phyloP scores from a whole-genome alignment of 768 basidiomycete species.

The Lactarius pseudohatsudake region DNA sequence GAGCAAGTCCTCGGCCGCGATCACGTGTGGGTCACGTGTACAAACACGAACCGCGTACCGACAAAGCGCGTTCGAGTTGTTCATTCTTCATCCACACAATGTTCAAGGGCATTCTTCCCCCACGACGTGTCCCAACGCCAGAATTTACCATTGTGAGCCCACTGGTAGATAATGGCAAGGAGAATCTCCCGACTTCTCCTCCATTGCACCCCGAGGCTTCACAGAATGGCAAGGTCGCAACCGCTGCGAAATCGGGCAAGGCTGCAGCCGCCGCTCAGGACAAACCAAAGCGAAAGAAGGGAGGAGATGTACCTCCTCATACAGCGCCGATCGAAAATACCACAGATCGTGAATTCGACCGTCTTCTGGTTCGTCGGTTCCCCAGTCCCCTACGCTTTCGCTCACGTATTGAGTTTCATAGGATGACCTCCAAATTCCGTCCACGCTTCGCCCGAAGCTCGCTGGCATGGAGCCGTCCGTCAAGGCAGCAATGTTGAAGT shows the following conservation, averaged over 20 bases:
- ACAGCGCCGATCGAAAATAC: constrained; percentile 39
- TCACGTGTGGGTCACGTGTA: constrained; percentile 25
- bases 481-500: constrained; percentile 90
- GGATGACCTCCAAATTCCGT: constrained; percentile 90
- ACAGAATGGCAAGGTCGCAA: constrained; percentile 30
- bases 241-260: constrained; percentile 38
- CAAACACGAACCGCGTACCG: constrained; percentile 29
- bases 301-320: constrained; percentile 24
- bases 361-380: constrained; percentile 60
- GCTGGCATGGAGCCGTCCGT: constrained; percentile 79
- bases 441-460: constrained; percentile 73
- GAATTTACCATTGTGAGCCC: constrained; percentile 75
- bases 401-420: constrained; percentile 36
- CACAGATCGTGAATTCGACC: constrained; percentile 75
- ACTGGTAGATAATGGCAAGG: constrained; percentile 57
- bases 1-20: neutral
- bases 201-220: constrained; percentile 20
- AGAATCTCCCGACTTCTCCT: constrained; percentile 50
- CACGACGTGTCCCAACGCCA: constrained; percentile 60
- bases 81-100: constrained; percentile 41
- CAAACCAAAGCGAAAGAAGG: constrained; percentile 44
- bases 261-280: constrained; percentile 41
- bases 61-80: neutral
- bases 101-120: constrained; percentile 80
- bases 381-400: neutral